Base-by-base conservation (phyloP, 106 monocot species). In the Cymbidium sinense region DNA sequence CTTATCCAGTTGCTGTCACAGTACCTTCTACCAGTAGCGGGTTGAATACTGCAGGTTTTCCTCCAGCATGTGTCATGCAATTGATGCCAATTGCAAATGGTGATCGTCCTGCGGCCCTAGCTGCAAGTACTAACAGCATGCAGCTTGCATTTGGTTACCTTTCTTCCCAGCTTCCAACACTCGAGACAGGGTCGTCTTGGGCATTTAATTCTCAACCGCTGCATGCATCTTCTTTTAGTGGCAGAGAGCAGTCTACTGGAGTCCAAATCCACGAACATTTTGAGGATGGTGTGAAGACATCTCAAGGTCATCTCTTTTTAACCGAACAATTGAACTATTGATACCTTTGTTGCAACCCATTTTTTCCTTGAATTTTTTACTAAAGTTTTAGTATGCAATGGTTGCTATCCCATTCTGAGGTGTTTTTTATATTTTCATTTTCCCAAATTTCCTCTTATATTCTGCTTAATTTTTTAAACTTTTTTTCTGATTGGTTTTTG, bases 111-210 rank as follows among this genome's bases (percentile, higher is more conserved):
- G 8, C 77, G 37, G 50, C 64, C 28, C 85, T 80, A 64, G 37
- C 75, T 34, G 17, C 71, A 70, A 84, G 82, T 41, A 17, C 83
- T 64, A 85, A 62, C 61, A 83, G 55, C 70, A 50, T 76, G 51
- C 94, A 88, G 61, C 50, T 88, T 78, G 82, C 90, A 37, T 94
- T 98, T 85, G 98, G 98, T 70, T 98, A 94, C 79, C 80, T 88
- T 33, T 51, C 86, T 28, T 74, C 80, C 34, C 91, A 94, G 82
- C 89, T 98, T 73, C 98, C 98, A 70, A 90, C 88, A 69, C 76
- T 98, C 13, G 98, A 98, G 80, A 92, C 87, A 15, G 76, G 82
- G 77, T 86, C 91, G 70, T 88, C 88, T 0, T 94, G 89, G 94
- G 81, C 87, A 70, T 86, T 88, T 78, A 82, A 88, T 83, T 81